A percentile compares a stretch with the other conserved stretches of the same genome.
Conservation (phyloP, 371 early-diverging fungal genomes). For the Blakeslea trispora region DNA sequence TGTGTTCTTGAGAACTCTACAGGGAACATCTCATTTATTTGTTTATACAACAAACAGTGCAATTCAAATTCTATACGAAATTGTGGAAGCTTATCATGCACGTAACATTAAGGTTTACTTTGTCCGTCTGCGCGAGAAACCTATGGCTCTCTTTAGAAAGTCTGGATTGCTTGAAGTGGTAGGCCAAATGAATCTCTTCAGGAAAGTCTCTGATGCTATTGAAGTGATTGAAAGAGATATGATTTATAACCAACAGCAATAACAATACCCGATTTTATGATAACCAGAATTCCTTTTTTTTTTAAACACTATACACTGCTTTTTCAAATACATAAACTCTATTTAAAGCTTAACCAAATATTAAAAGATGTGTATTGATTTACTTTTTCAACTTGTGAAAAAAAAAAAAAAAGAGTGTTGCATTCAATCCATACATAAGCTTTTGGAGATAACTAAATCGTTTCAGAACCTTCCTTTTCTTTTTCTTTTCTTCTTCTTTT, state of each 20-base stretch:
- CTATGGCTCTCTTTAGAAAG: slow-evolving; percentile 66
- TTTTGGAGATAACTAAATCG: no score
- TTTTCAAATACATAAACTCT: no score
- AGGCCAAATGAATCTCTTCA: slow-evolving; percentile 66
- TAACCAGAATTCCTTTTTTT: no score
- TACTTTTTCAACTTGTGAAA: no score
- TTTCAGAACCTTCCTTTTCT: no score
- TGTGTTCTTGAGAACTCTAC: neutral
- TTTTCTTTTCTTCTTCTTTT: no score
- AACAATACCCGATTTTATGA: neutral
- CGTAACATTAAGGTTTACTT: slow-evolving; percentile 81
- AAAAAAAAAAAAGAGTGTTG: no score
- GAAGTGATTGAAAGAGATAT: slow-evolving; percentile 57
- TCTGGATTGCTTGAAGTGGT: slow-evolving; percentile 69
- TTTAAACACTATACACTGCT: no score
- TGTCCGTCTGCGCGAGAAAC: slow-evolving; percentile 75
- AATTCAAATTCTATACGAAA: slow-evolving; percentile 83
- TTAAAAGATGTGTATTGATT: no score
- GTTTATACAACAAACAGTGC: slow-evolving; percentile 55
- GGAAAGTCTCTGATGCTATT: slow-evolving; percentile 65
- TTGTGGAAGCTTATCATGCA: slow-evolving; percentile 79
- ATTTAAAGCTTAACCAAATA: no score
- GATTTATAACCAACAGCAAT: slow-evolving; percentile 1
- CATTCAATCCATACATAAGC: no score
- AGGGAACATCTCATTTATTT: slow-evolving; percentile 4